phyloP scores from a whole-genome alignment of 1,139 yeast genomes.

The Candida sp. region DNA sequence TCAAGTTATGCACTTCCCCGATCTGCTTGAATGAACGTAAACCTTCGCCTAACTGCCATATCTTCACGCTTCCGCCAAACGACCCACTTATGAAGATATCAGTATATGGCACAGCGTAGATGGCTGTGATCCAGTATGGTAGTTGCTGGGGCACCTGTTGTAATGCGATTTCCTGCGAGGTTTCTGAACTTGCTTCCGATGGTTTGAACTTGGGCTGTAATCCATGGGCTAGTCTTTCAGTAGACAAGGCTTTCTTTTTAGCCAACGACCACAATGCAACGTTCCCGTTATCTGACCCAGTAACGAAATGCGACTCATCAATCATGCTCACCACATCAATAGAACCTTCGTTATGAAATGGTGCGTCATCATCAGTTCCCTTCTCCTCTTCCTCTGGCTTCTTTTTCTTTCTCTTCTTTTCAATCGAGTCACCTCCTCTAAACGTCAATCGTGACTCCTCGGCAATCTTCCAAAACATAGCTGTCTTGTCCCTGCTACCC shows the following conservation, averaged over 20 bases:
- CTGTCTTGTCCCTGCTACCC: conserved; percentile 94
- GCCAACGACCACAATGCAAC: conserved; percentile 86
- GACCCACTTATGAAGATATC: conserved; percentile 90
- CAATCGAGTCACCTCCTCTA: conserved; percentile 79
- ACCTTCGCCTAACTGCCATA: conserved; percentile 74
- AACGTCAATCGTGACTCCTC: conserved; percentile 95
- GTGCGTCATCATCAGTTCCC: conserved; percentile 18
- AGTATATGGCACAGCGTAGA: conserved; percentile 88
- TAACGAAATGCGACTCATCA: conserved; percentile 90
- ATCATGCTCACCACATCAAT: conserved; percentile 91
- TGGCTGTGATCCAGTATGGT: conserved; percentile 87
- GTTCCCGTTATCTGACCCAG: conserved; percentile 96
- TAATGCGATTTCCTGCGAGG: conserved; percentile 37
- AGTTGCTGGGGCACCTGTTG: conserved; percentile 67
- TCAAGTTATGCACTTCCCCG: conserved; percentile 60
- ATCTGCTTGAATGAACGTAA: conserved; percentile 61
- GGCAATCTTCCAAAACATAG: conserved; percentile 95
- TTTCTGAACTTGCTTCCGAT: conserved; percentile 72
- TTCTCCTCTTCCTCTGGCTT: conserved; percentile 28
- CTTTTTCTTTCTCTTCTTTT: conserved; percentile 45
- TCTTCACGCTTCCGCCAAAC: conserved; percentile 73
- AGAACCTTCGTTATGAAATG: conserved; percentile 77
- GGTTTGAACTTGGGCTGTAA: conserved; percentile 55
- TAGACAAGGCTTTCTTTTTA: conserved; percentile 84
- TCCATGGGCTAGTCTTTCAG: conserved; percentile 80